Evolutionary conservation across 2,329 filamentous ascomycete species (phyloP).

Genomic region (Phialophora expanda): DNA sequence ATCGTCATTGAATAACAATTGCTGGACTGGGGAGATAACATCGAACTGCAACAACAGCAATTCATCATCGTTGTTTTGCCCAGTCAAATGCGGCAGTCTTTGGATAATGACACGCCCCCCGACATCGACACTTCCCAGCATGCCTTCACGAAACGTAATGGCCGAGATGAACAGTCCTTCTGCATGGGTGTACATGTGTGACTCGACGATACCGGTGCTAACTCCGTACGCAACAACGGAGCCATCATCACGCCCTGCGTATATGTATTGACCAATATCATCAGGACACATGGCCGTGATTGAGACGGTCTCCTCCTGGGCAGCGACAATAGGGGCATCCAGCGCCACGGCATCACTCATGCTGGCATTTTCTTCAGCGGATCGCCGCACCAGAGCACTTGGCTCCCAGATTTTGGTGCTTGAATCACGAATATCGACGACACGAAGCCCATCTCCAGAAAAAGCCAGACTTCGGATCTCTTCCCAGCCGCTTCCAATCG

Average conservation of each 20-base stretch:
- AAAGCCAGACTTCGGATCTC: constrained; percentile 9
- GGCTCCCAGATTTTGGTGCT: constrained; percentile 16
- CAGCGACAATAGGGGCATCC: background rate
- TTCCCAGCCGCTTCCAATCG: constrained; percentile 6
- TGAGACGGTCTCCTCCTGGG: constrained; percentile 1
- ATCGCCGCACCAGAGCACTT: constrained; percentile 2
- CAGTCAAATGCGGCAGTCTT: background rate
- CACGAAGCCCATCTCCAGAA: constrained; percentile 9
- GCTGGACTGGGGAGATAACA: background rate
- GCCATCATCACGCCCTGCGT: constrained; percentile 11
- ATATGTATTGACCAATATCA: constrained; percentile 1
- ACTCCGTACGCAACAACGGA: constrained; percentile 7
- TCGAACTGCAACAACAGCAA: background rate
- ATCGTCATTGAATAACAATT: constrained; percentile 2
- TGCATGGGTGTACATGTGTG: background rate
- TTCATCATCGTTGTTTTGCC: background rate
- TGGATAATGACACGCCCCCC: constrained; percentile 5
- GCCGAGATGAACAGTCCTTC: constrained; percentile 1
- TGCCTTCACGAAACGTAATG: background rate
- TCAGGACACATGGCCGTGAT: constrained; percentile 14
- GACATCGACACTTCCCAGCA: constrained; percentile 6
- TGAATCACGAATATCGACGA: constrained; percentile 12
- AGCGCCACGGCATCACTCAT: background rate
- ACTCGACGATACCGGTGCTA: background rate
- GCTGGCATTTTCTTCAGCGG: background rate